Evolutionary conservation across 306 rosid species (phyloP), one percentile per base, ranked within the genome.

Genomic region (Sphenostylis stenocarpa): DNA sequence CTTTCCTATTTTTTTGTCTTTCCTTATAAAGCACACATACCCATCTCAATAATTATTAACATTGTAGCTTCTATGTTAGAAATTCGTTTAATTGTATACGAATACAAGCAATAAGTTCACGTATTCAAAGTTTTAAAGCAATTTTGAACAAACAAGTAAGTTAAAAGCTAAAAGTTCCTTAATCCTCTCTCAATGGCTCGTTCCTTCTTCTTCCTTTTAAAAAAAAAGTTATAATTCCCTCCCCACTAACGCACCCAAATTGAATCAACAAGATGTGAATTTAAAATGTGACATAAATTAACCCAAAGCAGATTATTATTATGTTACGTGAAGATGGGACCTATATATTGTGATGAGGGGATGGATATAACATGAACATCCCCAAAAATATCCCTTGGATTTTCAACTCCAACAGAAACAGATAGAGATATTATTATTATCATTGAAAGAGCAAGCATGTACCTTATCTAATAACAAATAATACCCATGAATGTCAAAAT

Each of bases 391-490:
- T 52, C 44, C 44, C 16, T 53, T 56, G 13, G 16, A 29, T 56
- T 53, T n/a, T 41, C 33, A 62, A 43, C 3, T 8, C 49, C 39
- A 21, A 5, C 31, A 29, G 33, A 57, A 33, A 15, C 63, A 78
- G 44, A 26, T n/a, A 17, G 75, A 71, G 75, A 58, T 56, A 58
- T 63, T 57, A 63, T 69, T 66, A 2, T 12, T 44, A 53, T 13
- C n/a, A 11, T 51, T 8, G 48, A 14, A 38, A 72, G 52, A 31
- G 65, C 66, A 34, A 43, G 33, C 43, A 38, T 38, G 5, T 21
- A 55, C 56, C 57, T 49, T 67, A 74, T 81, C 80, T 53, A 13
- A 51, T 78, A 19, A 29, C 2, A 26, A n/a, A 26, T 52, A 29
- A 41, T 29, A 43, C n/a, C 41, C 4, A 41, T 41, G 41, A 38